Conservation (phyloP, 192 early-diverging fungal species). For the Lobulomyces angularis region DNA sequence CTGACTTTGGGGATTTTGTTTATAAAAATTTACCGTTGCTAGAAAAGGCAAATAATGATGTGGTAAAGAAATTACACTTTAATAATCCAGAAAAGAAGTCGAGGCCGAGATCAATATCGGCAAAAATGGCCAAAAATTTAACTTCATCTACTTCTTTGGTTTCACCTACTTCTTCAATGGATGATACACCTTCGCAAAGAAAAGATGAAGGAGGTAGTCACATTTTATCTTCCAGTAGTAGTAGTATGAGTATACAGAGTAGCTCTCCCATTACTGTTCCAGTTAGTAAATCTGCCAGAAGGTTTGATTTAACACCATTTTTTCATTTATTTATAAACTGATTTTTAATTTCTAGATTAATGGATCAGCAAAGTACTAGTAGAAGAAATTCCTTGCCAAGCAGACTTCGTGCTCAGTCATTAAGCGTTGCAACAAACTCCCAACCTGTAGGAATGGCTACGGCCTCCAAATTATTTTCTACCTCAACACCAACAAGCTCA, state of each 20-base stretch:
- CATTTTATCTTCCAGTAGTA: conserved; percentile 14
- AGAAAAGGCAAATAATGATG: conserved; percentile 80
- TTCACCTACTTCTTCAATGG: not conserved
- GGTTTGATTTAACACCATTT: too few species aligned
- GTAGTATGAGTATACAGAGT: conserved; percentile 3
- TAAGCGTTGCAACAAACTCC: conserved; percentile 7
- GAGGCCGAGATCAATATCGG: conserved; percentile 26
- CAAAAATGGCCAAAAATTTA: conserved; percentile 14
- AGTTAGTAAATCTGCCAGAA: too few species aligned
- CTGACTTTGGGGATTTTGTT: conserved; percentile 81
- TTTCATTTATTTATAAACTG: not conserved
- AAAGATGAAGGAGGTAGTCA: too few species aligned
- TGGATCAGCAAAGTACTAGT: too few species aligned
- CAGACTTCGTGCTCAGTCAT: conserved; percentile 20
- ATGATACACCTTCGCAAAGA: too few species aligned
- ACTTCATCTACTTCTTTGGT: conserved; percentile 9
- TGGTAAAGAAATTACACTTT: conserved; percentile 64
- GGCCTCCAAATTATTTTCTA: conserved; percentile 2
- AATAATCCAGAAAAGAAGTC: conserved; percentile 27
- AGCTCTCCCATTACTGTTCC: too few species aligned
- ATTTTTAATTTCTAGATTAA: too few species aligned
- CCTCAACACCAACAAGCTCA: too few species aligned
- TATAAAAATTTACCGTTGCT: conserved; percentile 83
- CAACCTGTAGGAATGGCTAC: conserved; percentile 7
- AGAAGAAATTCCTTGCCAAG: conserved; percentile 27